A percentile compares a stretch with the other conserved stretches of the same genome.
These are phyloP conservation scores for Paraphoma chrysanthemicola DNA, from an alignment of 2,329 filamentous ascomycete genomes.

Conservation along the genomic window DNA sequence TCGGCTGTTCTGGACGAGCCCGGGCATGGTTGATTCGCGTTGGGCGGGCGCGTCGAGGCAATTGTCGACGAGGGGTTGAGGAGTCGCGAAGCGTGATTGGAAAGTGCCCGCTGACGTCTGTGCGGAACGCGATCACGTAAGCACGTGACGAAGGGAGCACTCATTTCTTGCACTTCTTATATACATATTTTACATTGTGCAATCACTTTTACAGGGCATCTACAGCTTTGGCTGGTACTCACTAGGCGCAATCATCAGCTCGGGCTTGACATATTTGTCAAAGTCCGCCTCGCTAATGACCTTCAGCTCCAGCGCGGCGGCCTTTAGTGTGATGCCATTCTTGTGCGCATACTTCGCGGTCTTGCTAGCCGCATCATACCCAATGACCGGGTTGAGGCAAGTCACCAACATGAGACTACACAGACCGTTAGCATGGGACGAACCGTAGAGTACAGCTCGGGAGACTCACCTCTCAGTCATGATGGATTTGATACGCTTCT, in stretches of 20 bases:
- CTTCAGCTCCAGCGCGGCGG: constrained; percentile 91
- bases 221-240: constrained; percentile 59
- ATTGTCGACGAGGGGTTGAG: not conserved
- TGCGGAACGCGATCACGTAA: constrained; percentile 21
- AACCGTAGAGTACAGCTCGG: not conserved
- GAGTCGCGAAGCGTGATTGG: not conserved
- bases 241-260: constrained; percentile 91
- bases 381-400: constrained; percentile 59
- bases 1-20: constrained; percentile 23
- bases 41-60: not conserved
- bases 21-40: constrained; percentile 31
- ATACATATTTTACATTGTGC: not conserved
- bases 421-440: constrained; percentile 17
- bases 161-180: not conserved
- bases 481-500: constrained; percentile 86
- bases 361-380: constrained; percentile 44
- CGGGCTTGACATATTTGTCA: constrained; percentile 85
- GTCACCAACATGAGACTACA: constrained; percentile 94
- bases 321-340: constrained; percentile 92
- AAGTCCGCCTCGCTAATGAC: constrained; percentile 90
- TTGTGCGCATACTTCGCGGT: constrained; percentile 83
- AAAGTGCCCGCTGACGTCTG: not conserved
- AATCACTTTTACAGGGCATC: not conserved
- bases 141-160: constrained; percentile 7
- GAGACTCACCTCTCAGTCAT: constrained; percentile 86